Base-by-base conservation (phyloP, 768 basidiomycete genomes). In the Lentinula guzmanii region DNA sequence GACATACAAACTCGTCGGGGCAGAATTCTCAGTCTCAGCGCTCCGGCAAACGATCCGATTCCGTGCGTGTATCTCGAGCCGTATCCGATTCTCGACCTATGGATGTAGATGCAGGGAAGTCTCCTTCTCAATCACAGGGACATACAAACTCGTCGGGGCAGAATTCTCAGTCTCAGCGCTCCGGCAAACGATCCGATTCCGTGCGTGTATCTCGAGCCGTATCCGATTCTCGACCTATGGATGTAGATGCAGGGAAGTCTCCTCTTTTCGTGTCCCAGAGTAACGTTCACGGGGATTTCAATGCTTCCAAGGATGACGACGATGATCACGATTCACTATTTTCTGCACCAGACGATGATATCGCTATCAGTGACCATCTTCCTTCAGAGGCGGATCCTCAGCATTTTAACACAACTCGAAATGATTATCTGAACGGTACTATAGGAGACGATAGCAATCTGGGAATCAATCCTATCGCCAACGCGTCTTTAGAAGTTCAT, bases 271-370 rank as follows among this genome's bases (percentile, higher is more conserved):
- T 4, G 6, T 42, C 55, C 24, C 18, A 41, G 21, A 1, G 3
- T 52, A 6, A 18, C 5, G 24, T 8, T 37, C 35, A 41, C 18
- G 16, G 18, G 39, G 37, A 42, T 31, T 15, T 33, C 15, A 9
- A 15, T 28, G 4, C 16, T 45, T 15, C 7, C 18, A 9, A 42
- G 8, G 56, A 58, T 34, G n/a, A 33, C 41, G 18, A 41, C 37
- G 37, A 56, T 42, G 56, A 46, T 16, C 56, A 58, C 28, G 56
- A 58, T 58, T 46, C 56, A 13, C 42, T 58, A 39, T 58, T 58
- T 45, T 58, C 56, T 31, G 56, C 3, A 16, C 34, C 8, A n/a
- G 48, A 51, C 46, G 35, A 31, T 41, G 58, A 59, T 46, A 56
- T 39, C 5, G 18, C 18, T 39, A 54, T 34, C 34, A 7, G 0